Base-by-base conservation (phyloP, 768 basidiomycete genomes). In the Pulveroboletus frians region DNA sequence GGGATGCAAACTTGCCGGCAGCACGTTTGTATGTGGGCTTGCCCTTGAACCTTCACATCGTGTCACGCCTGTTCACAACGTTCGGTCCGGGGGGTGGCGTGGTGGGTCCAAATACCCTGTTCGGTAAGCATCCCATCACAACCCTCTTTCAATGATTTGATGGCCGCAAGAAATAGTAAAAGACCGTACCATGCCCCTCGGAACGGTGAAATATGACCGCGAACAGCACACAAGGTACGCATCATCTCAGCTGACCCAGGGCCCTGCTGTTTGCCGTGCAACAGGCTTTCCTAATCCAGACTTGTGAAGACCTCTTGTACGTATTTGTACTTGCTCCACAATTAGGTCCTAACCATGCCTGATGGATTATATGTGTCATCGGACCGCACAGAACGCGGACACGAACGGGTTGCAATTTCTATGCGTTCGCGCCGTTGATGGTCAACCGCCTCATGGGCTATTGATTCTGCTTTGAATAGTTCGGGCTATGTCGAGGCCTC, bases 311-410 rank as follows among this genome's bases (percentile, higher is more conserved):
- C n/a, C 21, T 17, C 39, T 40, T 59, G 63, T 65, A 65, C 63
- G 64, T 66, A 59, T 57, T 65, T 38, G 17, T 38, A 6, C 55
- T 43, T 44, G 49, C 59, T 15, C 36, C 57, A 49, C 55, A 56
- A 55, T 59, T 56, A 65, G 39, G 54, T 57, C 47, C 20, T 38
- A 15, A 30, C 38, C 32, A 39, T 48, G 34, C 55, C 45, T 50
- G 39, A 54, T 49, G 51, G 27, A 34, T 46, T 2, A n/a, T 46
- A 55, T 36, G 43, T 50, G 52, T 55, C 60, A 55, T 62, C 31
- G 30, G 14, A 41, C 48, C 17, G 50, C 43, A 56, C 52, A 40
- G 46, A 49, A 49, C 46, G 39, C 37, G 50, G 38, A 15, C 50
- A 48, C 54, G 43, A 34, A 49, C 27, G 49, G 53, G 36, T 46